Evolutionary conservation across 2,329 filamentous ascomycete genomes (phyloP), one percentile per base, ranked within the genome.

Genomic region (Davidsoniella virescens): DNA sequence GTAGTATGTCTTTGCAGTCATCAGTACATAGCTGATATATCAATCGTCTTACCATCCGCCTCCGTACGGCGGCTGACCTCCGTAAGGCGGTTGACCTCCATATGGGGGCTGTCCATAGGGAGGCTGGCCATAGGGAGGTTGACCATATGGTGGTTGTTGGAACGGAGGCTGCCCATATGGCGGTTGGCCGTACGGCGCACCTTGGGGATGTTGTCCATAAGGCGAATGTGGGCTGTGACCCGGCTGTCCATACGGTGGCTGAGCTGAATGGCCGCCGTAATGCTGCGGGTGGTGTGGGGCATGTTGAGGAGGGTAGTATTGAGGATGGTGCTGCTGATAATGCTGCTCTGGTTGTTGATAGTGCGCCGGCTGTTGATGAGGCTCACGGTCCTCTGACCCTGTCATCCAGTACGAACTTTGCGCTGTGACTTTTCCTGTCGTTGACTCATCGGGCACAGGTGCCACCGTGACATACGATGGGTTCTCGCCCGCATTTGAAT

Each of bases 341-440:
- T 18, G 26, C 4, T 18, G 26, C 2, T 23, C 42, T 12, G 44
- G 29, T 10, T 49, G 40, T 12, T 49, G 20, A 17, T 39, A 7
- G 14, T 39, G 23, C 14, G 20, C 7, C 14, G 20, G 43, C 7
- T 38, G 18, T 26, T 20, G 43, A n/a, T 49, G 39, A 17, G 37
- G 29, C 33, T 36, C 36, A 16, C 26, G 18, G 12, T 36, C 23
- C 29, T 48, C 44, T 1, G 44, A 23, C 18, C 39, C 50, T 12
- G 3, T 18, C 50, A 52, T 52, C 50, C 50, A 52, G 36, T 52
- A 52, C 16, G 50, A 52, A 18, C 43, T 47, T 37, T 52, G 50
- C 12, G 50, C 50, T 12, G 38, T 38, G 1, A 39, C 17, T 2
- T 8, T 17, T 20, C 37, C 50, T 18, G 41, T 14, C 2, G 29